phyloP scores from a whole-genome alignment of 306 rosid genomes.

The Rubus idaeus region DNA sequence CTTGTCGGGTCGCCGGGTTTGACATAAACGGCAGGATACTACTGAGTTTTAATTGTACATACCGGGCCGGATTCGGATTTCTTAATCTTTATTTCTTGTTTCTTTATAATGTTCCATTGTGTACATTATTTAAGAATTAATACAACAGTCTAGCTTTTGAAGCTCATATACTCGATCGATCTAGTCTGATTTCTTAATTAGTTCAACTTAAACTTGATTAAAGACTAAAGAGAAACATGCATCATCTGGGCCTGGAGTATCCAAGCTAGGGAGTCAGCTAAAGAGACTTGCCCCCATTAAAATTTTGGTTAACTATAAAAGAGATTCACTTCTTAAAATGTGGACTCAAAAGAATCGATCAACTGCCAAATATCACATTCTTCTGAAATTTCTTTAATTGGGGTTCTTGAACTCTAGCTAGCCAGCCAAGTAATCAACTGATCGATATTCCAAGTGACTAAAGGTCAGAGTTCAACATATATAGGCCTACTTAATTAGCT shows the following conservation, averaged over 20 bases:
- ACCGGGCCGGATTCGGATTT: neutral
- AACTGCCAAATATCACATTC: neutral
- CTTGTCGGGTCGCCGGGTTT: conserved; percentile 5
- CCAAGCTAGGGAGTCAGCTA: too few relatives aligned
- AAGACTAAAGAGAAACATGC: too few relatives aligned
- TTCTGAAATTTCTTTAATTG: neutral
- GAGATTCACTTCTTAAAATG: too few relatives aligned
- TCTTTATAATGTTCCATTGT: neutral
- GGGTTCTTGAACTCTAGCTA: neutral
- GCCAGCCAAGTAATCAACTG: neutral
- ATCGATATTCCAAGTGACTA: neutral
- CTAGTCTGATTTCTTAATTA: too few relatives aligned
- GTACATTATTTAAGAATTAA: neutral
- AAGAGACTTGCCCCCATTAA: too few relatives aligned
- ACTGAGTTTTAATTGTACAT: conserved; percentile 9
- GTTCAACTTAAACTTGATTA: too few relatives aligned
- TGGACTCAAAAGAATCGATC: too few relatives aligned
- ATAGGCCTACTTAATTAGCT: neutral
- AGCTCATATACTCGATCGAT: too few relatives aligned
- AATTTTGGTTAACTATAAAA: too few relatives aligned
- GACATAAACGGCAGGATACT: neutral
- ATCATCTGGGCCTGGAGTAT: too few relatives aligned
- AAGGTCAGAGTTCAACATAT: neutral
- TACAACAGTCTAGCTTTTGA: too few relatives aligned
- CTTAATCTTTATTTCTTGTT: neutral